Evolutionary conservation across 352 stramenopile genomes (phyloP), one percentile per base, ranked within the genome.

Genomic region (Globisporangium emineosum): DNA sequence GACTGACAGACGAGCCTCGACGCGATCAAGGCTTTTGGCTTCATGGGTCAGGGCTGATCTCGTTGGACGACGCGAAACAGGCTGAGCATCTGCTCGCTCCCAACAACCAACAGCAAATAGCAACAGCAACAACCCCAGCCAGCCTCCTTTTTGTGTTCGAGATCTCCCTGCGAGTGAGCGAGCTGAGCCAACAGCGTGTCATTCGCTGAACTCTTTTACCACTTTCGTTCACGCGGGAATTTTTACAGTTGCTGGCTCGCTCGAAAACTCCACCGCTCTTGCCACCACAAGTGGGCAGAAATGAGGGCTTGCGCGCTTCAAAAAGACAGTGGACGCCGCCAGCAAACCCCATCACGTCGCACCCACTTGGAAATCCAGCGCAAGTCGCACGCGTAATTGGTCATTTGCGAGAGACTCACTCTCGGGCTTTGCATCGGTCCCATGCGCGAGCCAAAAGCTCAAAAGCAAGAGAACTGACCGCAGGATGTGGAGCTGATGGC

Each of bases 61-160:
- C 29, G 52, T 45, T 58, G 52, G 52, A 58, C 52, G 52, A 58
- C 52, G 52, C 52, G 19, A 58, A 58, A 30, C 52, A 58, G 50
- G 50, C 21, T 15, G 9, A 13, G 33, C 33, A 37, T 40, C 33
- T 5, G 3, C 47, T 27, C 5, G 9, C 9, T 55, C 50, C 50
- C 25, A 25, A n/a, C 45, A 23, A 30, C 8, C n/a, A 49, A 7
- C 23, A 30, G n/a, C n/a, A n/a, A n/a, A n/a, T n/a, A n/a, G n/a
- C 21, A 19, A 30, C 21, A 17, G 19, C 23, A 9, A 54, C 32
- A 15, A 30, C 5, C 13, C n/a, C 45, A 52, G 19, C 42, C 42
- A 50, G 43, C n/a, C 8, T 13, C 8, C 32, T 37, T 9, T 37
- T 37, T 9, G 32, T 1, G 12, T 45, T 45, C 37, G n/a, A 45